phyloP scores from a whole-genome alignment of 495 filamentous ascomycete genomes.

The Hypoxylon trugodes region DNA sequence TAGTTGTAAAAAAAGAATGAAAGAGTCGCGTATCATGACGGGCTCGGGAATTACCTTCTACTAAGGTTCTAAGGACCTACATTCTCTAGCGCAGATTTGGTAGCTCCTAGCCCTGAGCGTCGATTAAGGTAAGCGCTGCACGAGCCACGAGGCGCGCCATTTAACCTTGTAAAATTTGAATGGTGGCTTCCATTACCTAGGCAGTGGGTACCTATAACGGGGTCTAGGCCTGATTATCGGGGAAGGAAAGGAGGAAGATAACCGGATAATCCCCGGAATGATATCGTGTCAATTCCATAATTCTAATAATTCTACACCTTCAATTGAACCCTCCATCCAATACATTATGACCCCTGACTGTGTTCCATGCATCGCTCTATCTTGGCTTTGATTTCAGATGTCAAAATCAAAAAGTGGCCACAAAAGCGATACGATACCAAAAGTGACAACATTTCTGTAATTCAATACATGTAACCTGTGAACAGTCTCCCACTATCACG shows the following conservation, averaged over 20 bases:
- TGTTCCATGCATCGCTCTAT: constrained; percentile 8
- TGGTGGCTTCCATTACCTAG: no score
- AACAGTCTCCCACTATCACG: neutral
- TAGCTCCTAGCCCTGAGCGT: no score
- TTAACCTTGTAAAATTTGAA: no score
- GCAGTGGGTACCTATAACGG: constrained; percentile 4
- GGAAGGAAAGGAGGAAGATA: neutral
- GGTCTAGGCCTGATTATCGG: neutral
- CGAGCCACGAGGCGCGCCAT: no score
- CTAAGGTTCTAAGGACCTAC: no score
- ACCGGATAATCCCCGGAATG: constrained; percentile 48
- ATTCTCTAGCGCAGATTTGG: no score
- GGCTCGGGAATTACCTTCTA: neutral
- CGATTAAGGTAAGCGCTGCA: neutral
- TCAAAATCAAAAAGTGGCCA: constrained; percentile 18
- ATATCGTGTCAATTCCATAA: constrained; percentile 47
- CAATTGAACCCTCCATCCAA: neutral
- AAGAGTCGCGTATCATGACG: constrained; percentile 9
- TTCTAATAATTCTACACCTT: constrained; percentile 4
- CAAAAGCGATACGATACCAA: constrained; percentile 1
- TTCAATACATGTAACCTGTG: neutral
- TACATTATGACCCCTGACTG: neutral
- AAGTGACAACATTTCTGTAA: neutral
- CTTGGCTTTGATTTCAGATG: constrained; percentile 30
- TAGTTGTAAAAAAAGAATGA: constrained; percentile 11